Conservation (phyloP, 2,329 filamentous ascomycete genomes). For the Colletotrichum godetiae region DNA sequence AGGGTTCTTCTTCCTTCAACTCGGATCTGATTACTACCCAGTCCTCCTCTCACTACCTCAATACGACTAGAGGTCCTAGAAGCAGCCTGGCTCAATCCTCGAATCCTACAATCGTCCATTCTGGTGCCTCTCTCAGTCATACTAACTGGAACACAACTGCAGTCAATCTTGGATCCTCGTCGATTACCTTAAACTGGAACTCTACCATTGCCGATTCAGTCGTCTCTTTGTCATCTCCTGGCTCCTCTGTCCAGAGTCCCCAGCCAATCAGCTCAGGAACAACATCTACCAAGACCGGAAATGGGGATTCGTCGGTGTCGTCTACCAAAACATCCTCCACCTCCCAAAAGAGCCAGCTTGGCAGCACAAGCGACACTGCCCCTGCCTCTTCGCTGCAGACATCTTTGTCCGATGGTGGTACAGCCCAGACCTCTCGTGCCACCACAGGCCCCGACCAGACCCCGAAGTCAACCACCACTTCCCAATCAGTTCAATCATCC, state of each 20-base stretch:
- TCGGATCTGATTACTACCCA: neutral
- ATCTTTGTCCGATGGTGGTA: neutral
- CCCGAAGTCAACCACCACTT: neutral
- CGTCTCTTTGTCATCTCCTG: neutral
- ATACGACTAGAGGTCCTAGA: neutral
- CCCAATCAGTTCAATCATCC: neutral
- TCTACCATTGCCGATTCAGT: neutral
- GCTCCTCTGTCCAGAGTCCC: neutral
- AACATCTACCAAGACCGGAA: neutral
- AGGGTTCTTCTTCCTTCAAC: neutral
- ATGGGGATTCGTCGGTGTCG: neutral
- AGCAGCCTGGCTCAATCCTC: neutral
- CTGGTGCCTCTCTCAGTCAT: neutral
- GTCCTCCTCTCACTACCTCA: neutral
- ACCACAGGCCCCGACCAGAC: neutral
- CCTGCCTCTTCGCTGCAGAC: neutral
- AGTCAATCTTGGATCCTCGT: neutral
- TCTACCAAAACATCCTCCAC: neutral
- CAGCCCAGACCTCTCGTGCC: neutral
- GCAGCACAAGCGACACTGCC: neutral
- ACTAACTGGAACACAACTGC: neutral
- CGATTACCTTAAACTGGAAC: neutral
- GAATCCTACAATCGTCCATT: neutral
- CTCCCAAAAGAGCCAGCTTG: neutral
- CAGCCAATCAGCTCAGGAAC: neutral